Conservation (phyloP, 2,329 filamentous ascomycete species). For the Diplodia sapinea region DNA sequence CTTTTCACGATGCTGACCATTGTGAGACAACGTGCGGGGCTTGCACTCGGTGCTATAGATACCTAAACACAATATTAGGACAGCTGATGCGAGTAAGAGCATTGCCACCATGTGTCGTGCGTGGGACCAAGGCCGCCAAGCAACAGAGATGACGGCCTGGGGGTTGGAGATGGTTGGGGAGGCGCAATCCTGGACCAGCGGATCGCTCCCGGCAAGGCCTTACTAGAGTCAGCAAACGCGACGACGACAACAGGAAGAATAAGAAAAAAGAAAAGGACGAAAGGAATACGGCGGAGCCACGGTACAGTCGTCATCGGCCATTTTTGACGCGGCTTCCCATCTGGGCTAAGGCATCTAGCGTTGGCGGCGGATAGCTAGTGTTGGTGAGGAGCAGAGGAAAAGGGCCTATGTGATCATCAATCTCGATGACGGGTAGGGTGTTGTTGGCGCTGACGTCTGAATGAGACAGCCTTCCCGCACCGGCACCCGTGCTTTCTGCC, state of each 20-base stretch:
- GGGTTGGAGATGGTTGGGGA: background rate
- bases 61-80: background rate
- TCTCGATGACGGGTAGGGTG: background rate
- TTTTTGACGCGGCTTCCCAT: background rate
- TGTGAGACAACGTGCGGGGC: background rate
- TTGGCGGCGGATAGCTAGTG: background rate
- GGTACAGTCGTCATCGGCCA: background rate
- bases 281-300: background rate
- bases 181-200: background rate
- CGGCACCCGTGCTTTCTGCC: conserved; percentile 8
- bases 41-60: conserved; percentile 9
- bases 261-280: too few species aligned
- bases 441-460: conserved; percentile 18
- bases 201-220: conserved; percentile 15
- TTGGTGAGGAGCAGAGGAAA: too few species aligned
- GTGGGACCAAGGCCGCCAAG: background rate
- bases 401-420: background rate
- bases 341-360: background rate
- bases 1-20: background rate
- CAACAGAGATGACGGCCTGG: background rate
- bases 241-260: background rate
- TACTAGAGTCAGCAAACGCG: conserved; percentile 6
- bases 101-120: background rate
- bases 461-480: conserved; percentile 12
- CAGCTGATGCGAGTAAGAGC: conserved; percentile 16